phyloP scores from a whole-genome alignment of 495 filamentous ascomycete species.

The Podospora tetraspora region DNA sequence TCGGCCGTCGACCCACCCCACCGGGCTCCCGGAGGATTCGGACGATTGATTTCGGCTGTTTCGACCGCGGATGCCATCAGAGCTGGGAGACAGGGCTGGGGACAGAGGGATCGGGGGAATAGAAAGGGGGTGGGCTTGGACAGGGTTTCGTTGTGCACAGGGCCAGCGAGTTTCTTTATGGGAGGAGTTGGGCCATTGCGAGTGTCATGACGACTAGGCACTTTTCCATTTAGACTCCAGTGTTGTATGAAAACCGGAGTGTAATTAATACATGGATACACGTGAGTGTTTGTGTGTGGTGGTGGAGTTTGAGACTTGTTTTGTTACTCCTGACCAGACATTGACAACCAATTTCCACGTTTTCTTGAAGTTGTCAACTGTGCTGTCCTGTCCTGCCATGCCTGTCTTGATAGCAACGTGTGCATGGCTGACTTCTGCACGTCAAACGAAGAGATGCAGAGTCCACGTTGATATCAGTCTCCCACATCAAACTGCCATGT shows the following conservation, averaged over 20 bases:
- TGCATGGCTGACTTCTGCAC: not conserved
- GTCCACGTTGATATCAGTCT: not conserved
- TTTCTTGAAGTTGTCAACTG: not conserved
- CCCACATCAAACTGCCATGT: not conserved
- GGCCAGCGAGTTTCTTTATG: conserved; percentile 9
- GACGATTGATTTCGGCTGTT: not conserved
- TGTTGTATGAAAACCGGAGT: conserved; percentile 13
- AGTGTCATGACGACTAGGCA: conserved; percentile 2
- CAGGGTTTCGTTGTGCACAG: conserved; percentile 11
- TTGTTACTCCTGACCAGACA: not conserved
- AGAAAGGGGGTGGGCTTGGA: conserved; percentile 10
- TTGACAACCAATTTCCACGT: too few species aligned
- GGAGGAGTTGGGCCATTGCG: conserved; percentile 8
- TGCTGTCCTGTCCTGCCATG: too few species aligned
- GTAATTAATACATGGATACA: conserved; percentile 10
- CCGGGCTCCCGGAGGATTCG: not conserved
- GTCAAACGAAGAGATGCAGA: not conserved
- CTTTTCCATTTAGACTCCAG: conserved; percentile 6
- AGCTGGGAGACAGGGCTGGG: not conserved
- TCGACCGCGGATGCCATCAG: not conserved
- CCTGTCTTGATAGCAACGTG: too few species aligned
- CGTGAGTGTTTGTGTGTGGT: not conserved
- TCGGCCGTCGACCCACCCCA: not conserved
- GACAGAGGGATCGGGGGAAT: not conserved
- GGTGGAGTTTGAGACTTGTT: not conserved